Evolutionary conservation across 441 rosid species (phyloP), one percentile per base, ranked within the genome.

Genomic region (Omphalea diandra): DNA sequence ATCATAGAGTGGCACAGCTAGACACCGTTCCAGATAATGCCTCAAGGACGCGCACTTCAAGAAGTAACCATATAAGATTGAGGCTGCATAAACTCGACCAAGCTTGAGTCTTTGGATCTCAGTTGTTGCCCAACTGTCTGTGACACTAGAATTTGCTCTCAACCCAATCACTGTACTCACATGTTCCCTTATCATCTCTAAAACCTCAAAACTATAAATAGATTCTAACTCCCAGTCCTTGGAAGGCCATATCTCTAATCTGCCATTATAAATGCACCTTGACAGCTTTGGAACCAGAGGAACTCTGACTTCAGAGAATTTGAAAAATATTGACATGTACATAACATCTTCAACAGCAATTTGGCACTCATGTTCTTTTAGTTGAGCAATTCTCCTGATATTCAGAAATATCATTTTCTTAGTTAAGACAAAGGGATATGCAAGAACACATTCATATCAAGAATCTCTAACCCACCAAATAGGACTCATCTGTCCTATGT

Each of bases 141-240:
- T 81, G 53, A 94, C 92, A 59, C 96, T 84, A 35, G 93, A 84
- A 67, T 94, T 82, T 35, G 79, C 80, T 70, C 89, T 86, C 83
- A 91, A 75, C 57, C 98, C 97, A 61, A 85, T 87, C 58, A 90
- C 93, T 41, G 90, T 79, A 35, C 81, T 73, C 5, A 94, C 88
- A 38, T 91, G 97, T 75, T 90, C 97, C 64, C 79, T 85, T 63
- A 94, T 79, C 87, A 91, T 83, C 71, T 88, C 84, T 69, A 94
- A 76, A 18, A 80, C 73, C 63, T 94, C 97, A 8, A 78, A 67
- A 79, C 81, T 73, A 60, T 91, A 83, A 47, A 94, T 86, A 7
- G 98, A 94, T 70, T 94, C 97, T 18, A 94, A 71, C 73, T 90
- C 97, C 90, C 94, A 90, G 83, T 86, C 92, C 82, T 87, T 94